Conservation (phyloP, 768 basidiomycete genomes). For the Phanerochaete carnosa region DNA sequence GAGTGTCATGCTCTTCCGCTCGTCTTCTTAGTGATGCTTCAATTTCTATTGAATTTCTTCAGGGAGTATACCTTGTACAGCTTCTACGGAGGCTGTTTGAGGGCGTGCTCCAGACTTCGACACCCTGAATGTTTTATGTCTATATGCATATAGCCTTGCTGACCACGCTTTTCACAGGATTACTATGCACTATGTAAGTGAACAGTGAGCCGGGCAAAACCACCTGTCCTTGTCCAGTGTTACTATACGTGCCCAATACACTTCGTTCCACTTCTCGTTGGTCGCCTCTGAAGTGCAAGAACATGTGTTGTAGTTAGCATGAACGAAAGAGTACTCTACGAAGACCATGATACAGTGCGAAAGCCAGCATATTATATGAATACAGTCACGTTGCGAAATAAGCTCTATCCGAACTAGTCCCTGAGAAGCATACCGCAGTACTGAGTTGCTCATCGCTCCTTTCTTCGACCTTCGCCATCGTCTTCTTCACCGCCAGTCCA, state of each 20-base stretch:
- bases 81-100: constrained; percentile 11
- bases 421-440: not conserved
- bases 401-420: not conserved
- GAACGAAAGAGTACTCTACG: not conserved
- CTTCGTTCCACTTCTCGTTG: no score
- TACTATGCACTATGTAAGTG: no score
- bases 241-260: not conserved
- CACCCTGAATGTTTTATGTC: constrained; percentile 36
- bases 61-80: constrained; percentile 66
- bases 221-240: no score
- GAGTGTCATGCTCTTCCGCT: constrained; percentile 8
- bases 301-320: not conserved
- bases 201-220: no score
- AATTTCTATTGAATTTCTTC: constrained; percentile 84
- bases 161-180: not conserved
- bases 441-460: not conserved
- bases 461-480: constrained; percentile 3
- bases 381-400: not conserved
- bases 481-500: constrained; percentile 24
- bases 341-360: not conserved
- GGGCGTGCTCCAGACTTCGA: constrained; percentile 79
- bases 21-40: constrained; percentile 47
- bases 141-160: not conserved
- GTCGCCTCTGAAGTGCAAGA: not conserved
- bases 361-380: not conserved